These are phyloP conservation scores for Vitis labrusca DNA, from an alignment of 164 flowering plant genomes.

Conservation along the genomic window DNA sequence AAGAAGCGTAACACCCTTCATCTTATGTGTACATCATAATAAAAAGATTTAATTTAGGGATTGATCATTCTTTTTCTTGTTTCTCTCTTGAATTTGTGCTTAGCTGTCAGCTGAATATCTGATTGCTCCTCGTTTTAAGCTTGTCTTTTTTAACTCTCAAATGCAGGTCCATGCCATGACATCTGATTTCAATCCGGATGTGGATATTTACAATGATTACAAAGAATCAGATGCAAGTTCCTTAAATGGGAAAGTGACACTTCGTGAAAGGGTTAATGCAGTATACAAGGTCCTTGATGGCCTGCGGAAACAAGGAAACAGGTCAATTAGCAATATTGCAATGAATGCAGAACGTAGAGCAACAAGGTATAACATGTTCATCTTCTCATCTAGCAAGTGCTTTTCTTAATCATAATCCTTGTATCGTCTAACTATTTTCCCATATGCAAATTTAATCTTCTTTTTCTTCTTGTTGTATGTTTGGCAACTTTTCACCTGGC, in stretches of 20 bases:
- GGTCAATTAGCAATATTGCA: constrained; percentile 24
- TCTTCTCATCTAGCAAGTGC: too few species aligned
- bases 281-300: constrained; percentile 34
- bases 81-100: too few species aligned
- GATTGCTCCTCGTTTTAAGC: not conserved
- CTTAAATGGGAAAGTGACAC: constrained; percentile 15
- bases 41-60: too few species aligned
- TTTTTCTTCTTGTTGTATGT: not conserved
- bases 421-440: not conserved
- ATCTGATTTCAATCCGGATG: constrained; percentile 32
- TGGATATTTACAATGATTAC: constrained; percentile 19
- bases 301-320: constrained; percentile 37
- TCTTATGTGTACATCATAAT: too few species aligned
- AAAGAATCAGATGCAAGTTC: constrained; percentile 27
- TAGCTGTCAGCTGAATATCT: not conserved
- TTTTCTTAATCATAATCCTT: too few species aligned
- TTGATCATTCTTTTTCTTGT: too few species aligned
- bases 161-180: constrained; percentile 35
- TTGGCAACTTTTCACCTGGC: not conserved
- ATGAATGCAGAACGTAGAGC: constrained; percentile 35
- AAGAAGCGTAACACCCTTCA: too few species aligned
- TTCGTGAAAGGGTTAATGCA: constrained; percentile 23
- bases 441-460: not conserved
- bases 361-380: not conserved
- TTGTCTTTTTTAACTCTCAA: too few species aligned